These are phyloP conservation scores for Auricularia auricula-judae DNA, from an alignment of 768 basidiomycete genomes.

Conservation along the genomic window DNA sequence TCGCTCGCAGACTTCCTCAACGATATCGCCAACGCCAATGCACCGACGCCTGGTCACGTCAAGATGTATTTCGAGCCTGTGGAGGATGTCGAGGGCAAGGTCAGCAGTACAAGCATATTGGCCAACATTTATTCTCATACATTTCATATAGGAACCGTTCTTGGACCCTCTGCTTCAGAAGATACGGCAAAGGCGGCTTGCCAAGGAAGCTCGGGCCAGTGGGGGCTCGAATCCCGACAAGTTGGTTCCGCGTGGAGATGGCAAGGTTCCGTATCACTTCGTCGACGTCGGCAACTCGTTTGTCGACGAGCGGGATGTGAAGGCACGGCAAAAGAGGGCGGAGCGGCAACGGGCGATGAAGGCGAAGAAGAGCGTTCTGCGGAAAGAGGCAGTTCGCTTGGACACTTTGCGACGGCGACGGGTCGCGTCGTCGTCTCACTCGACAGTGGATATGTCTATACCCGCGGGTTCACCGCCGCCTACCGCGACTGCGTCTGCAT, in stretches of 20 bases:
- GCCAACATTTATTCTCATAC: background rate
- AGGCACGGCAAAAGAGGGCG: background rate
- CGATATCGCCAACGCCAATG: background rate
- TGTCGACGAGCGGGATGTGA: background rate
- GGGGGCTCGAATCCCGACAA: background rate
- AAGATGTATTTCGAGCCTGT: background rate
- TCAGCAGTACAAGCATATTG: too few relatives aligned
- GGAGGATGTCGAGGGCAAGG: background rate
- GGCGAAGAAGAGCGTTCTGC: background rate
- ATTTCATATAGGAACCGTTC: background rate
- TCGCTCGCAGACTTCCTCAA: background rate
- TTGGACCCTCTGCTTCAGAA: background rate
- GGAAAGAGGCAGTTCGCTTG: background rate
- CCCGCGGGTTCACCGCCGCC: too few relatives aligned
- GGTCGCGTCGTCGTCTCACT: background rate
- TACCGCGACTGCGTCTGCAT: too few relatives aligned
- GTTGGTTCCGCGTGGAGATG: background rate
- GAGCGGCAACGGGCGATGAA: background rate
- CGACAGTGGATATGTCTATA: background rate
- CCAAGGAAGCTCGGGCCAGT: background rate
- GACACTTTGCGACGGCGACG: background rate
- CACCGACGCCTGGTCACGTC: background rate
- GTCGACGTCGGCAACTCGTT: background rate
- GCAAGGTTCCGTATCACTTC: background rate
- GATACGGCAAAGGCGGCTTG: background rate